Conservation (phyloP, 176 grass and related monocot genomes). For the Canna indica region DNA sequence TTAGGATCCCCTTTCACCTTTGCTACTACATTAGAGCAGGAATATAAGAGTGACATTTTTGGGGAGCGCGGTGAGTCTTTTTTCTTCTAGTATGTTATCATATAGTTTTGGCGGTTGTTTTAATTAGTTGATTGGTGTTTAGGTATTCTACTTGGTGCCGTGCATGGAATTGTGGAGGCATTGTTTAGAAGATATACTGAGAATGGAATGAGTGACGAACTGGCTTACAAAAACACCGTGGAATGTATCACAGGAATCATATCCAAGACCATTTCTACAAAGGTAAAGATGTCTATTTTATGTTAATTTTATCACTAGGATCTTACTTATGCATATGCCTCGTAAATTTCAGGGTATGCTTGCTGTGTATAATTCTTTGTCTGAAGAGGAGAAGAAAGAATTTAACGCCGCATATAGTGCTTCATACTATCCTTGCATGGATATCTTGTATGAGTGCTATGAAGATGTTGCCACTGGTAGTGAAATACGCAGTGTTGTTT, state of each 20-base stretch:
- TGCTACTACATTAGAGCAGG: slow-evolving; percentile 57
- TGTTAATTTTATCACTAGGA: neutral
- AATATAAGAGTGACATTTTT: slow-evolving; percentile 84
- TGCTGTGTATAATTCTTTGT: slow-evolving; percentile 51
- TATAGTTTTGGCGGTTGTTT: neutral
- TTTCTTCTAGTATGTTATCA: neutral
- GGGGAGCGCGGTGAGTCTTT: slow-evolving; percentile 50
- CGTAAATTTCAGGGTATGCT: slow-evolving; percentile 44
- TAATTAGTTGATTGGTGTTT: slow-evolving; percentile 2
- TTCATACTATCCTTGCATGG: slow-evolving; percentile 64
- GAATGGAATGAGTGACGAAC: slow-evolving; percentile 59
- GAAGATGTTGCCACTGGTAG: slow-evolving; percentile 64
- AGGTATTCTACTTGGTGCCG: slow-evolving; percentile 69
- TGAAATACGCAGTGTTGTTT: slow-evolving; percentile 79
- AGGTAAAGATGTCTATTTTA: slow-evolving; percentile 24
- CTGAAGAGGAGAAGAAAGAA: slow-evolving; percentile 56
- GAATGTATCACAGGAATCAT: slow-evolving; percentile 79
- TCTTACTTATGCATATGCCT: neutral
- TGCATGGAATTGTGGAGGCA: slow-evolving; percentile 65
- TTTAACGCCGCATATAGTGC: slow-evolving; percentile 64
- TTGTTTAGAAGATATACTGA: slow-evolving; percentile 68
- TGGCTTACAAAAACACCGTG: slow-evolving; percentile 61
- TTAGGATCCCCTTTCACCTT: slow-evolving; percentile 79
- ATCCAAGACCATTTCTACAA: slow-evolving; percentile 63
- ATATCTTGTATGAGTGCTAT: slow-evolving; percentile 60